Base-by-base conservation (phyloP, 2,329 filamentous ascomycete genomes). In the Colletotrichum abscissum region DNA sequence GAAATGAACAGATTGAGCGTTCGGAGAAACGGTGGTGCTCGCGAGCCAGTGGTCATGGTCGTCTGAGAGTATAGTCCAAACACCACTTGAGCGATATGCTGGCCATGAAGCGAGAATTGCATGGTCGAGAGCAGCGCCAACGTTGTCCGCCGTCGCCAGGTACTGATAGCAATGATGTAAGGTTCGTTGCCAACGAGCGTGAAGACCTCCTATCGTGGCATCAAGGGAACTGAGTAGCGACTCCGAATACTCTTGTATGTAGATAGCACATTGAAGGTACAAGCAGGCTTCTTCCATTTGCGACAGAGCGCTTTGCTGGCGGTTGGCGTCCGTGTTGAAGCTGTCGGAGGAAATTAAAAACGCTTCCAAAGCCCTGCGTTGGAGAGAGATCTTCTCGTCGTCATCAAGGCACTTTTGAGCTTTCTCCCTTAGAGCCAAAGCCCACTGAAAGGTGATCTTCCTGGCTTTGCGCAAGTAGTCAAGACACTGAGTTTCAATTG, bases 401-500 rank as follows among this genome's bases (percentile, higher is more conserved):
- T 81, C 76, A 8, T 72, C 74, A 0, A 76, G 22, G 22, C 22
- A 73, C 1, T 64, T 42, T 52, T 76, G 74, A 0, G 76, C 75
- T 55, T 81, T 81, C 0, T 77, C 46, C 22, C 76, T 78, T 5
- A 89, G 76, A 1, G 69, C 69, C 0, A 73, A 59, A 1, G 83
- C 75, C 87, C 87, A 90, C 4, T n/a, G 14, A 4, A 85, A 75
- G 1, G 81, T 79, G 1, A 84, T 79, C 0, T 56, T 1, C 1
- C 87, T 81, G 14, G 81, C 74, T 11, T 71, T 35, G 0, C 30
- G 30, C 30, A 33, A 33, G 30, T 33, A 33, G 30, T 33, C 30
- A 8, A 33, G 30, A 75, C 6, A 80, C 80, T 0, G 88, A 87
- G 54, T 89, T 87, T 0, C 80, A 69, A 54, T 87, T 86, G 85